A percentile compares a stretch with the other conserved stretches of the same genome.
Conservation (phyloP, 345 rosid genomes). For the Ceriops tagal region DNA sequence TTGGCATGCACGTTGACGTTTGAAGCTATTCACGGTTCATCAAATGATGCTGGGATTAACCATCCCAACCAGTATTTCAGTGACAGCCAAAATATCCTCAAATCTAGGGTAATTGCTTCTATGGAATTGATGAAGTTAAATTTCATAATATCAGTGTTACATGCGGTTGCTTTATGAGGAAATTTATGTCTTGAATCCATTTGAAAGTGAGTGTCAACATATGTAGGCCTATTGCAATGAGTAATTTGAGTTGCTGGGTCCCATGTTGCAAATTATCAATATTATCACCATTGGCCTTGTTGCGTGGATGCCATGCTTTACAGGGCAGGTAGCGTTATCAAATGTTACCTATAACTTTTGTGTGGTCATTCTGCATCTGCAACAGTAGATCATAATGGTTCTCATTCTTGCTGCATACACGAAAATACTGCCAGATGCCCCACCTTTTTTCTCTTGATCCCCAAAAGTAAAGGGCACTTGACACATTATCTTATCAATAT, state of each 20-base stretch:
- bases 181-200: too few species aligned
- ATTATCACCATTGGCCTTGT: not conserved
- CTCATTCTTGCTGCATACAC: not conserved
- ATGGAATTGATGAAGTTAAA: not conserved
- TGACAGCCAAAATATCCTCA: conserved; percentile 71
- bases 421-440: not conserved
- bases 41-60: conserved; percentile 79
- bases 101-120: conserved; percentile 46
- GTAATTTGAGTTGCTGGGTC: not conserved
- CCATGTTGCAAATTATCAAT: not conserved
- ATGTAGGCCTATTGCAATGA: not conserved
- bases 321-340: too few species aligned
- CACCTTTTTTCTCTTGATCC: too few species aligned
- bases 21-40: conserved; percentile 67
- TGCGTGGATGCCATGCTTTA: too few species aligned
- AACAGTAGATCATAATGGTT: not conserved
- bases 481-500: too few species aligned
- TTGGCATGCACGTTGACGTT: conserved; percentile 88
- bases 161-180: too few species aligned
- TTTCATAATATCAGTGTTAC: too few species aligned
- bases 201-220: too few species aligned
- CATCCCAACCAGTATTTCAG: conserved; percentile 88
- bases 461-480: too few species aligned
- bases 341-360: not conserved
- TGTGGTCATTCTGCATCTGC: not conserved